Conservation (phyloP, 306 rosid species). For the Cicer arietinum region DNA sequence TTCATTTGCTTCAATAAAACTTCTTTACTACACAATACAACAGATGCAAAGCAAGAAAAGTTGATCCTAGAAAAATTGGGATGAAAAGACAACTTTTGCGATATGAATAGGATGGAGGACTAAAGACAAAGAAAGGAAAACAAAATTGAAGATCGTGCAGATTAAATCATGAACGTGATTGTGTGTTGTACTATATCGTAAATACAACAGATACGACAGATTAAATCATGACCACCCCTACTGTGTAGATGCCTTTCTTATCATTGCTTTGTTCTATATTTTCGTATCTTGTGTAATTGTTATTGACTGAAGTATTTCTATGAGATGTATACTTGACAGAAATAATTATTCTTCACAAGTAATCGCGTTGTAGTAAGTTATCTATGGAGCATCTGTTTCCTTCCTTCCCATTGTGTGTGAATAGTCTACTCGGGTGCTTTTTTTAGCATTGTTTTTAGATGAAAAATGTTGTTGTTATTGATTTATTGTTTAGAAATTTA, state of each 20-base stretch:
- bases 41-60: slow-evolving; percentile 79
- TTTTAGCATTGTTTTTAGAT: neutral
- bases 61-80: slow-evolving; percentile 72
- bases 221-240: too few relatives aligned
- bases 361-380: too few relatives aligned
- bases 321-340: too few relatives aligned
- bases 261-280: too few relatives aligned
- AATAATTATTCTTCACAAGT: too few relatives aligned
- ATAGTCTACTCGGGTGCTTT: neutral
- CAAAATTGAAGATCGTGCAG: slow-evolving; percentile 10
- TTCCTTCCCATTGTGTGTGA: too few relatives aligned
- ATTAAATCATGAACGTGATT: neutral
- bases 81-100: slow-evolving; percentile 60
- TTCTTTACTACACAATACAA: slow-evolving; percentile 51
- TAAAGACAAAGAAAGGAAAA: slow-evolving; percentile 41
- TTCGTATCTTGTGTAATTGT: too few relatives aligned
- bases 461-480: neutral
- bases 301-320: too few relatives aligned
- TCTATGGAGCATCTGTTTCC: too few relatives aligned
- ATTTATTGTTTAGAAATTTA: too few relatives aligned
- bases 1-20: slow-evolving; percentile 34
- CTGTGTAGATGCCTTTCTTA: too few relatives aligned
- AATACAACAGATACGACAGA: too few relatives aligned
- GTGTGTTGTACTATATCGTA: neutral
- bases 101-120: slow-evolving; percentile 42